phyloP scores from a whole-genome alignment of 139 green algal species.

The Chlorella sorokiniana region DNA sequence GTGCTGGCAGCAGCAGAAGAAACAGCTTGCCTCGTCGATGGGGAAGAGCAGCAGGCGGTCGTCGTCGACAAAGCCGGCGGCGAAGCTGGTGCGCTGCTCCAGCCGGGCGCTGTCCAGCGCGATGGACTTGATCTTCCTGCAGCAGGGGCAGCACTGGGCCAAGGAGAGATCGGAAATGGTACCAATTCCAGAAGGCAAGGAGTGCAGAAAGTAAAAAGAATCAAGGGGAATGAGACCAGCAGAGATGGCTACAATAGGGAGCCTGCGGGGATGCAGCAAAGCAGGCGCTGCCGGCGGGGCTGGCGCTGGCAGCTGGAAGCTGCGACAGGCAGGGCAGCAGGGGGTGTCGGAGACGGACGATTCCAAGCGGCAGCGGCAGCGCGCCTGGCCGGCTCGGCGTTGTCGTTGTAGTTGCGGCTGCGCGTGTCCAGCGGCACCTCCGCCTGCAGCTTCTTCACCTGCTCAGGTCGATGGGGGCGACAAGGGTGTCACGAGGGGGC shows the following conservation, averaged over 20 bases:
- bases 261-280: no score
- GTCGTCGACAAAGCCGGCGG: constrained; percentile 65
- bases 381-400: constrained; percentile 2
- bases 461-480: no score
- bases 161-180: no score
- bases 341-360: no score
- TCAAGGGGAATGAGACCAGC: no score
- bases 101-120: constrained; percentile 60
- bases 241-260: no score
- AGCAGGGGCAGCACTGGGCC: background rate
- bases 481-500: background rate
- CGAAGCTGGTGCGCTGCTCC: constrained; percentile 52
- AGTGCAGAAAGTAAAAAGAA: no score
- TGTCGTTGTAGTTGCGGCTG: constrained; percentile 63
- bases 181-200: no score
- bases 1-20: background rate
- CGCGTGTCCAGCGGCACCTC: constrained; percentile 63
- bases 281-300: no score
- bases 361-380: no score
- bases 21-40: constrained; percentile 61
- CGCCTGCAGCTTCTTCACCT: constrained; percentile 37
- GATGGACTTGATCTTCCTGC: constrained; percentile 43
- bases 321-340: no score
- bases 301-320: background rate
- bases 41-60: constrained; percentile 77